Conservation (phyloP, 129 eudicot species). For the Flaveria robusta region DNA sequence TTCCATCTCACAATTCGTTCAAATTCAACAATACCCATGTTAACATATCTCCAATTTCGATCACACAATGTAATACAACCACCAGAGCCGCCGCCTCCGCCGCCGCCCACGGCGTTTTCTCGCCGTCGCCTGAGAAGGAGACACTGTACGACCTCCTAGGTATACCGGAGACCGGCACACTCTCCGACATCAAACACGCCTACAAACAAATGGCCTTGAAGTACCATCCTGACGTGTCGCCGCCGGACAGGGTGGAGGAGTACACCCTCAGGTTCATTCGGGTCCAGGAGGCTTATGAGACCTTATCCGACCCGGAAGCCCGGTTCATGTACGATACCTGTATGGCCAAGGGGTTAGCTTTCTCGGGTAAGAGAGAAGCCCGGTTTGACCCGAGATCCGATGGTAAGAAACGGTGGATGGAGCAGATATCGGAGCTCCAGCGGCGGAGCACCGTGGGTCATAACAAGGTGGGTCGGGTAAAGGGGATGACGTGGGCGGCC, state of each 20-base stretch:
- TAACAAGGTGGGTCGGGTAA: slow-evolving; percentile 1
- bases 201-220: slow-evolving; percentile 51
- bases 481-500: slow-evolving; percentile 47
- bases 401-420: slow-evolving; percentile 46
- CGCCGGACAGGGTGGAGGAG: slow-evolving; percentile 47
- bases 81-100: slow-evolving; percentile 19
- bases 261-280: slow-evolving; percentile 46
- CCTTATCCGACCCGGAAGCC: slow-evolving; percentile 52
- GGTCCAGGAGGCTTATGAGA: slow-evolving; percentile 63
- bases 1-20: neutral
- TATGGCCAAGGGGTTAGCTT: slow-evolving; percentile 37
- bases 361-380: slow-evolving; percentile 29
- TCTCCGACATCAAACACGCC: slow-evolving; percentile 50
- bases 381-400: slow-evolving; percentile 38
- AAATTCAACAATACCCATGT: neutral
- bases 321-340: slow-evolving; percentile 45
- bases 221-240: slow-evolving; percentile 46
- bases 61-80: neutral
- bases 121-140: slow-evolving; percentile 10
- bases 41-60: neutral
- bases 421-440: slow-evolving; percentile 46
- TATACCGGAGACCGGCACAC: slow-evolving; percentile 36
- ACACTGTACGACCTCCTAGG: slow-evolving; percentile 50
- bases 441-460: slow-evolving; percentile 27
- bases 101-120: slow-evolving; percentile 7